Conservation (phyloP, 306 rosid species). For the Malus sylvestris region DNA sequence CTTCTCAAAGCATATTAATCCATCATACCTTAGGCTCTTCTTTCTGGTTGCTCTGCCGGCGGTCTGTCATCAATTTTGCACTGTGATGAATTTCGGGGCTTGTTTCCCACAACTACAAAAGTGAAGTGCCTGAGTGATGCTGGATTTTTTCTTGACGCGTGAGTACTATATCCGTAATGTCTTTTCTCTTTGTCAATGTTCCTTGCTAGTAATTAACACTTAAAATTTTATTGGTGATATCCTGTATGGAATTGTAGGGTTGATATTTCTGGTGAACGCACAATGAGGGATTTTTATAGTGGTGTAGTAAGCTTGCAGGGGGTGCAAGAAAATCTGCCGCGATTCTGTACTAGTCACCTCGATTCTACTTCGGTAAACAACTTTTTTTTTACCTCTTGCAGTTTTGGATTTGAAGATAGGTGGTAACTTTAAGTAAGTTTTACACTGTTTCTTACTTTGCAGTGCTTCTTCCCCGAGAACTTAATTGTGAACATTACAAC, state of each 20-base stretch:
- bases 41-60: constrained; percentile 85
- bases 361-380: constrained; percentile 70
- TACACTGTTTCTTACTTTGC: background rate
- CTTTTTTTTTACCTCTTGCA: background rate
- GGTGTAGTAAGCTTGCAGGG: constrained; percentile 77
- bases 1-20: background rate
- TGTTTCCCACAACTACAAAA: constrained; percentile 45
- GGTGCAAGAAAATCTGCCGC: constrained; percentile 57
- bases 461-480: constrained; percentile 88
- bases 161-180: constrained; percentile 20
- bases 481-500: constrained; percentile 44
- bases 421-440: background rate
- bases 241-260: constrained; percentile 23
- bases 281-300: constrained; percentile 46
- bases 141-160: constrained; percentile 59
- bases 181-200: background rate
- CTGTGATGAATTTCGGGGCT: constrained; percentile 59
- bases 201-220: background rate
- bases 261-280: constrained; percentile 59
- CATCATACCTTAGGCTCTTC: constrained; percentile 38
- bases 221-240: background rate
- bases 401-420: background rate
- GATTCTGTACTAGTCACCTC: constrained; percentile 58
- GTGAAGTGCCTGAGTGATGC: constrained; percentile 88
- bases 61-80: constrained; percentile 76